phyloP scores from a whole-genome alignment of 805 yeast genomes.

The Starmera amethionina region DNA sequence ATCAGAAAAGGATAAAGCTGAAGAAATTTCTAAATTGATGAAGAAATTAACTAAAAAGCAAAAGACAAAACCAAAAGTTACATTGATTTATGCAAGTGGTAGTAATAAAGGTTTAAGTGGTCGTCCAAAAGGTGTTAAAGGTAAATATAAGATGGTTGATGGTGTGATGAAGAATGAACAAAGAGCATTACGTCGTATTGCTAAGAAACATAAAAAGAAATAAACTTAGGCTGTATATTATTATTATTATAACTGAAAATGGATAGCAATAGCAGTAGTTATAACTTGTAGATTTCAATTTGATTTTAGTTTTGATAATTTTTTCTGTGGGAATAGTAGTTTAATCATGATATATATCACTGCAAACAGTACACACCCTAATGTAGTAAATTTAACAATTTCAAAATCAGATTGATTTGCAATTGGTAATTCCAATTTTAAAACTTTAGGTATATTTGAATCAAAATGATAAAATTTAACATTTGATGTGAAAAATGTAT shows the following conservation, averaged over 20 bases:
- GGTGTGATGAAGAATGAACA: conserved; percentile 97
- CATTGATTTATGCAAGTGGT: conserved; percentile 84
- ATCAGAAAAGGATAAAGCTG: conserved; percentile 91
- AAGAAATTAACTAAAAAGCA: conserved; percentile 67
- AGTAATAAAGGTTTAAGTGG: conserved; percentile 79
- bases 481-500: conserved; percentile 34
- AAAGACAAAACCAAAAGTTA: conserved; percentile 67
- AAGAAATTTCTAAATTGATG: conserved; percentile 82
- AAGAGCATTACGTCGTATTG: conserved; percentile 83
- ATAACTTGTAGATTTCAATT: background rate
- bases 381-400: conserved; percentile 26
- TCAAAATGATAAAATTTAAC: conserved; percentile 31
- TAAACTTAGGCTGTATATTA: too few relatives aligned
- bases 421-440: conserved; percentile 30
- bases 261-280: background rate
- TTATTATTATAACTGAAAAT: background rate
- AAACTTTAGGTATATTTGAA: conserved; percentile 2
- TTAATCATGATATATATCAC: conserved; percentile 22
- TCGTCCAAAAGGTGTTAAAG: conserved; percentile 94
- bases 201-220: conserved; percentile 70
- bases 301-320: background rate
- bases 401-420: conserved; percentile 23
- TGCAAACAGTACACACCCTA: conserved; percentile 24
- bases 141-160: conserved; percentile 98
- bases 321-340: conserved; percentile 7